These are phyloP conservation scores for Iris macrosiphon DNA, from an alignment of 106 monocot species.

Conservation along the genomic window DNA sequence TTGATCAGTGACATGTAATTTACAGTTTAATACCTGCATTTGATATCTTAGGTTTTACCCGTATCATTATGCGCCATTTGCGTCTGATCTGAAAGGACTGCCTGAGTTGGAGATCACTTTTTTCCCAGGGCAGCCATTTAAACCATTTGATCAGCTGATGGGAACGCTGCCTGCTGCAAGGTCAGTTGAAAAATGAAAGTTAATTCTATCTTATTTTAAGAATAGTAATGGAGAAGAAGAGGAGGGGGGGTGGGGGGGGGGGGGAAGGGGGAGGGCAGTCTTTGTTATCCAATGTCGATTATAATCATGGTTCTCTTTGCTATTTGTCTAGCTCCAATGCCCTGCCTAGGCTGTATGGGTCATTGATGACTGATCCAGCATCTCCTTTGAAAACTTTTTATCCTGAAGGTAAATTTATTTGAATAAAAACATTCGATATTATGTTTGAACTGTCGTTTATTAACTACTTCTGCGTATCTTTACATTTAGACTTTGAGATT, in stretches of 20 bases:
- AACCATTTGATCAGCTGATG: conserved; percentile 99
- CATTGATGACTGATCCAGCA: conserved; percentile 71
- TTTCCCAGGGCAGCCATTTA: conserved; percentile 89
- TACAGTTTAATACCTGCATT: too few species aligned
- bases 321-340: conserved; percentile 53
- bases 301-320: not conserved
- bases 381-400: conserved; percentile 80
- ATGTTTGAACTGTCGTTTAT: not conserved
- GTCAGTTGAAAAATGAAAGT: conserved; percentile 22
- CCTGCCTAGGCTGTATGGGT: conserved; percentile 63
- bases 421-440: not conserved
- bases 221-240: too few species aligned
- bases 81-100: conserved; percentile 90
- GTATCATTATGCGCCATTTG: conserved; percentile 99
- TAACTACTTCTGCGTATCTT: not conserved
- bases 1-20: too few species aligned
- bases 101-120: conserved; percentile 83
- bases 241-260: too few species aligned
- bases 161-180: conserved; percentile 89
- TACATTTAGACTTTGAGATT: conserved; percentile 73
- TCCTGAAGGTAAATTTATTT: conserved; percentile 50
- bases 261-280: too few species aligned
- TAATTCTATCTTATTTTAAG: conserved; percentile 1
- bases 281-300: not conserved
- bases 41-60: conserved; percentile 83